Percentiles rank a stretch among this genome's conserved stretches.
These are phyloP conservation scores for Linum tenue DNA, from an alignment of 345 rosid genomes.

Conservation along the genomic window DNA sequence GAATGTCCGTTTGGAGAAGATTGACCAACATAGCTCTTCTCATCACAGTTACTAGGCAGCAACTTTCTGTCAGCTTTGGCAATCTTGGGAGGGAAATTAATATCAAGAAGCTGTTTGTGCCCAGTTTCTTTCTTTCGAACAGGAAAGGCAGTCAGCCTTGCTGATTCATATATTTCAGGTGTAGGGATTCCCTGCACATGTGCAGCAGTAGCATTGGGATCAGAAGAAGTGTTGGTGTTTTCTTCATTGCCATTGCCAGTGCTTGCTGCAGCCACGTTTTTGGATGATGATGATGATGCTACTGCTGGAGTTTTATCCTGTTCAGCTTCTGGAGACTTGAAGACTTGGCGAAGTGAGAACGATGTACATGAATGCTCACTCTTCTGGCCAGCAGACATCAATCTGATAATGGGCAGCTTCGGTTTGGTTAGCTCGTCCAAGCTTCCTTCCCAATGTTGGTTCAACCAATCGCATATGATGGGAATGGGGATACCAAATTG, in stretches of 20 bases:
- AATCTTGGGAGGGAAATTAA: constrained; percentile 67
- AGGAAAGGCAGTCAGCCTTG: constrained; percentile 58
- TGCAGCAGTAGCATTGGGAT: constrained; percentile 34
- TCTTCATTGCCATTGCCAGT: constrained; percentile 40
- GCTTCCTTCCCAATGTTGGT: constrained; percentile 98
- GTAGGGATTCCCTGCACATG: constrained; percentile 77
- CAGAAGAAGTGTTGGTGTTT: constrained; percentile 16
- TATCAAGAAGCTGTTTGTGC: constrained; percentile 71
- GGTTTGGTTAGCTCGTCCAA: constrained; percentile 82
- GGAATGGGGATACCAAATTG: constrained; percentile 96
- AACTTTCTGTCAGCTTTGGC: constrained; percentile 30
- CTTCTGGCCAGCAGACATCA: constrained; percentile 88
- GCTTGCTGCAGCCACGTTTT: constrained; percentile 30
- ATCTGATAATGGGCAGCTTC: constrained; percentile 69
- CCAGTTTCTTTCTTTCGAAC: constrained; percentile 43
- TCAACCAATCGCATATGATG: constrained; percentile 83
- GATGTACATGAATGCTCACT: constrained; percentile 85
- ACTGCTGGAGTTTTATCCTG: constrained; percentile 25
- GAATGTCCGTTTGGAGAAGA: constrained; percentile 13
- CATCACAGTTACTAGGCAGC: constrained; percentile 19
- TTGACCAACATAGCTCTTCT: constrained; percentile 25
- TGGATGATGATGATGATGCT: constrained; percentile 35
- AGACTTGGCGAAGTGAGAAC: constrained; percentile 69
- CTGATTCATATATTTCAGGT: constrained; percentile 81
- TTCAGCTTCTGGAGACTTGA: constrained; percentile 50